Percentiles rank a stretch among this genome's conserved stretches.
Conservation (phyloP, 176 grass and related monocot species). For the Areca catechu region DNA sequence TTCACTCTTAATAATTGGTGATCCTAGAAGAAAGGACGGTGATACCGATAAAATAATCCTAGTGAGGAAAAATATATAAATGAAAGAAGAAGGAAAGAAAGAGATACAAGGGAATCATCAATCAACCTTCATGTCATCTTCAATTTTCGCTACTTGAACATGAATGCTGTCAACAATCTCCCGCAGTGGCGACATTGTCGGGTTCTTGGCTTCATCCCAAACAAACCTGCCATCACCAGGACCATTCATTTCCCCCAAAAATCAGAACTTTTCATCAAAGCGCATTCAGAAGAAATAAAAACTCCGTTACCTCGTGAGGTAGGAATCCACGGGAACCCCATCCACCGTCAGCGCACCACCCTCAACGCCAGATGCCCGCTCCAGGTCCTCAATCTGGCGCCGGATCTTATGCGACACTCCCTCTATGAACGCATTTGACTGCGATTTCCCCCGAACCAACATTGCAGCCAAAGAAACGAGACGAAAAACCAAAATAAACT, state of each 20-base stretch:
- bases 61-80: neutral
- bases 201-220: constrained; percentile 90
- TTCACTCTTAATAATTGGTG: too few relatives aligned
- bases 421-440: constrained; percentile 92
- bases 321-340: constrained; percentile 86
- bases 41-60: too few relatives aligned
- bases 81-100: neutral
- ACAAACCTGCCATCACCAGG: constrained; percentile 44
- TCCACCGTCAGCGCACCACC: constrained; percentile 67
- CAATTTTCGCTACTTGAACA: constrained; percentile 79
- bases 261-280: too few relatives aligned
- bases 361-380: constrained; percentile 49
- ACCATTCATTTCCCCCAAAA: too few relatives aligned
- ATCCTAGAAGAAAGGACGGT: too few relatives aligned
- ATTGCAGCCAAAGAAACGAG: too few relatives aligned
- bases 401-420: constrained; percentile 93
- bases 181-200: constrained; percentile 76
- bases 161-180: constrained; percentile 73
- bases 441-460: neutral
- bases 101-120: neutral
- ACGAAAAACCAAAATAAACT: neutral
- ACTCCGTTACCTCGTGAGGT: constrained; percentile 58
- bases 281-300: too few relatives aligned
- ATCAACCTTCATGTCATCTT: constrained; percentile 94
- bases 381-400: constrained; percentile 89